Base-by-base conservation (phyloP, 2,329 filamentous ascomycete genomes). In the Zasmidium citrigriseum region DNA sequence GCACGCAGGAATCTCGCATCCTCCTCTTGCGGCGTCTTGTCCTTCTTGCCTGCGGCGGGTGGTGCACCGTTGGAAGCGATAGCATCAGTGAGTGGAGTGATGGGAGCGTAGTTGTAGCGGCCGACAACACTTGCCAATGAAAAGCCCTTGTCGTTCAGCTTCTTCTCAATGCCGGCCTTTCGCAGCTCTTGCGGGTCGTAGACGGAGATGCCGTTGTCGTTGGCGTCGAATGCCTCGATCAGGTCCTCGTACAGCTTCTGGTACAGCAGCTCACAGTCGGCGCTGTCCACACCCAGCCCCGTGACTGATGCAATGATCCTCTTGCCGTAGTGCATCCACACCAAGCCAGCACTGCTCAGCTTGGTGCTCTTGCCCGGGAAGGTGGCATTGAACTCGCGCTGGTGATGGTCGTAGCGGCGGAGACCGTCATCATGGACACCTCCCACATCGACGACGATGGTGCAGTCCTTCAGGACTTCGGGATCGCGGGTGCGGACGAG, bases 371-470 rank as follows among this genome's bases (percentile, higher is more conserved):
- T 89, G 60, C 85, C 85, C 20, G 93, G 92, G 78, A 99, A 99
- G 48, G 88, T 91, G 57, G 89, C 89, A 59, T 78, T 77, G 81
- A 99, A 99, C 72, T 87, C 88, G 64, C 93, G 91, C 82, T 99
- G 95, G 83, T 99, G 95, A 80, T 99, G 95, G 78, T 99, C 95
- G 82, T 90, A 99, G 69, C 93, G 89, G 77, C 91, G 86, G 64
- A 77, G 78, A 52, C 80, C 75, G 55, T 90, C 78, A 72, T 96
- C 89, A 78, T 99, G 98, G 76, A 93, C 90, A 69, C 93, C 93
- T 72, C 93, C 93, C n/a, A 98, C 95, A 73, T 99, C 95, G 67
- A 98, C 93, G 59, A 99, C 93, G 55, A 91, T 96, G 80, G 97
- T 90, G 82, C 93, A 97, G 59, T 84, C 85, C 44, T 86, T 84